Percentiles rank a stretch among this genome's conserved stretches.
These are phyloP conservation scores for Mucor saturninus DNA, from an alignment of 371 early-diverging fungal genomes.

Conservation along the genomic window DNA sequence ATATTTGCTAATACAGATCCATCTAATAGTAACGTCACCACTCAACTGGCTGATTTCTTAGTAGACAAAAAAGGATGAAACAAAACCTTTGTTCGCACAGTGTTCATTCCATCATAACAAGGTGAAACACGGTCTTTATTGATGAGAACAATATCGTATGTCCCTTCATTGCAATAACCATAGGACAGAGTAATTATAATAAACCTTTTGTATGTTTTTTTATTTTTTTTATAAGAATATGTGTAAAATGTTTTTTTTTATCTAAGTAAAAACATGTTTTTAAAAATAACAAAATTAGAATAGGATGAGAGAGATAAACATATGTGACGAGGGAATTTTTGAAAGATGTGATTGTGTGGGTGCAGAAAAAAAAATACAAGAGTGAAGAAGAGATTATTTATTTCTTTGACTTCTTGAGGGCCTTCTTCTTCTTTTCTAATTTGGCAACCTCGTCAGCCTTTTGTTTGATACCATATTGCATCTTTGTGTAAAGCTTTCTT, in stretches of 20 bases:
- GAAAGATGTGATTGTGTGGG: neutral
- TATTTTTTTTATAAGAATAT: neutral
- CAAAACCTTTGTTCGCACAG: no score
- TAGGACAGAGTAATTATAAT: no score
- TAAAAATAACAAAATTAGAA: conserved; percentile 7
- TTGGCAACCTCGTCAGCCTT: conserved; percentile 64
- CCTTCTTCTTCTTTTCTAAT: conserved; percentile 49
- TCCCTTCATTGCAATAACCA: no score
- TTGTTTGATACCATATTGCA: conserved; percentile 71
- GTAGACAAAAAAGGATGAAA: no score
- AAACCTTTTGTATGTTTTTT: no score
- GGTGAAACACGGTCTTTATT: no score
- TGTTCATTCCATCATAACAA: no score
- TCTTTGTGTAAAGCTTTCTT: conserved; percentile 81
- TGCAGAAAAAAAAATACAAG: conserved; percentile 13
- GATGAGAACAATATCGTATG: no score
- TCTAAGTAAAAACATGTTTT: conserved; percentile 5
- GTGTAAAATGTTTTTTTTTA: conserved; percentile 9
- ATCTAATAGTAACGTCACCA: no score
- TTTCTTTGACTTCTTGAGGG: conserved; percentile 36
- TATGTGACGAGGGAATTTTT: conserved; percentile 5
- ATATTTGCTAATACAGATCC: no score
- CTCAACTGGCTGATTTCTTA: no score
- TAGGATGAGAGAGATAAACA: neutral
- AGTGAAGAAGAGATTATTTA: conserved; percentile 3